A percentile compares a stretch with the other conserved stretches of the same genome.
Evolutionary conservation across 106 monocot species (phyloP).

Genomic region (Acanthochlamys bracteata): DNA sequence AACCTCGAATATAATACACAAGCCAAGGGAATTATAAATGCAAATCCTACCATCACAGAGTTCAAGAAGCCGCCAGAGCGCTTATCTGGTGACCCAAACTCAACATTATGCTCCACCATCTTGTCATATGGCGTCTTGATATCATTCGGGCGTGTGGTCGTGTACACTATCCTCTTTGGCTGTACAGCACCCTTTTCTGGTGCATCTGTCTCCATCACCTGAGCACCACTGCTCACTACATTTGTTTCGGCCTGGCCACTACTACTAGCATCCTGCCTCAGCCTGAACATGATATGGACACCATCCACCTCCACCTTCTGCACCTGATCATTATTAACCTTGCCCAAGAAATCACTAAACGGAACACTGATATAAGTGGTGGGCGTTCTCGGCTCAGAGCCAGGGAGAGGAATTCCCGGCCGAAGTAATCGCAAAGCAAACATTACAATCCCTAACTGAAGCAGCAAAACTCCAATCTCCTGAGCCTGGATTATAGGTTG

Average conservation of each 20-base stretch:
- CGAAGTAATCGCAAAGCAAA: constrained; percentile 79
- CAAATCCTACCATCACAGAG: constrained; percentile 65
- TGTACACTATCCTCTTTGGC: constrained; percentile 75
- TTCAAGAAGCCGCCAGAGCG: constrained; percentile 82
- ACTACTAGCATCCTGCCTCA: constrained; percentile 29
- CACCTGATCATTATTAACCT: constrained; percentile 71
- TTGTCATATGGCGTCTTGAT: constrained; percentile 98
- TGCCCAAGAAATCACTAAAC: constrained; percentile 91
- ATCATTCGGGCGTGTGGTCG: constrained; percentile 75
- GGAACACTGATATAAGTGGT: constrained; percentile 67
- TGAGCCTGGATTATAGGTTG: constrained; percentile 74
- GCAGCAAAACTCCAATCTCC: constrained; percentile 63
- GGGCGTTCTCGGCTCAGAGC: constrained; percentile 51
- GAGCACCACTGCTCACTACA: constrained; percentile 9
- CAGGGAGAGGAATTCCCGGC: constrained; percentile 66
- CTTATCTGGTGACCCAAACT: constrained; percentile 96
- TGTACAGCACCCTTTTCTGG: constrained; percentile 38
- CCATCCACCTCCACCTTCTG: constrained; percentile 98
- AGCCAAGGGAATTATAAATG: not conserved
- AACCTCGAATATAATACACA: not conserved
- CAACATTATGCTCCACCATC: constrained; percentile 91
- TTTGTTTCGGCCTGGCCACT: constrained; percentile 22
- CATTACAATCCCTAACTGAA: constrained; percentile 82
- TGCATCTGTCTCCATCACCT: constrained; percentile 36
- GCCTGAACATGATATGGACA: constrained; percentile 74